Conservation (phyloP, 345 rosid genomes). For the Eucalyptus pauciflora region DNA sequence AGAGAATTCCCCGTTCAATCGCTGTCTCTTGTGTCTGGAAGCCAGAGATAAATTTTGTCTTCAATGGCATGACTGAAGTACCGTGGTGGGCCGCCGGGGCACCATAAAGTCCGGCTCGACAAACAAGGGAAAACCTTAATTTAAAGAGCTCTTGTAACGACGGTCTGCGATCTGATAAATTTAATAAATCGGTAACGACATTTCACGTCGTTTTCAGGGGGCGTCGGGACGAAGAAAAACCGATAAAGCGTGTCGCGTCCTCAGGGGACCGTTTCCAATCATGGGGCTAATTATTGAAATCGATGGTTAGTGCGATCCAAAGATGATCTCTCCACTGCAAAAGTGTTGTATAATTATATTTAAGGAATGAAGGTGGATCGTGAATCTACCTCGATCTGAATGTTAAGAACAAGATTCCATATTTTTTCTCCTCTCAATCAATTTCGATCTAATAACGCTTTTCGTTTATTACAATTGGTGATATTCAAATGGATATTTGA, state of each 20-base stretch:
- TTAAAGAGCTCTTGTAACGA: background rate
- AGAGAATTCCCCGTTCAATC: background rate
- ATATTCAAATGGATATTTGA: background rate
- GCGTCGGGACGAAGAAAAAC: background rate
- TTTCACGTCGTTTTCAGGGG: background rate
- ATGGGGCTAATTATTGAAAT: background rate
- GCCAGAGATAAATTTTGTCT: background rate
- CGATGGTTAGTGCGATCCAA: background rate
- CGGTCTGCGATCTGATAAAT: background rate
- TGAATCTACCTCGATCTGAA: background rate
- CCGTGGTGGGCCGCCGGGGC: background rate
- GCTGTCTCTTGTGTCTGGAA: background rate
- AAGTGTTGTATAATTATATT: background rate
- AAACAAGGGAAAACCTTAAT: background rate
- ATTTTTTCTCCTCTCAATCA: background rate
- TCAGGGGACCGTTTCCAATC: background rate
- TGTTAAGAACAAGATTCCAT: background rate
- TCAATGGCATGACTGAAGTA: background rate
- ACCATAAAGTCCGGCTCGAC: background rate
- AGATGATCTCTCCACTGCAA: background rate
- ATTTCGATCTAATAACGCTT: background rate
- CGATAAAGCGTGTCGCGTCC: background rate
- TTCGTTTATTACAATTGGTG: background rate
- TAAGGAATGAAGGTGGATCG: background rate
- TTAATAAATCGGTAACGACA: background rate